These are phyloP conservation scores for Russula foetens DNA, from an alignment of 768 basidiomycete genomes.

Conservation along the genomic window DNA sequence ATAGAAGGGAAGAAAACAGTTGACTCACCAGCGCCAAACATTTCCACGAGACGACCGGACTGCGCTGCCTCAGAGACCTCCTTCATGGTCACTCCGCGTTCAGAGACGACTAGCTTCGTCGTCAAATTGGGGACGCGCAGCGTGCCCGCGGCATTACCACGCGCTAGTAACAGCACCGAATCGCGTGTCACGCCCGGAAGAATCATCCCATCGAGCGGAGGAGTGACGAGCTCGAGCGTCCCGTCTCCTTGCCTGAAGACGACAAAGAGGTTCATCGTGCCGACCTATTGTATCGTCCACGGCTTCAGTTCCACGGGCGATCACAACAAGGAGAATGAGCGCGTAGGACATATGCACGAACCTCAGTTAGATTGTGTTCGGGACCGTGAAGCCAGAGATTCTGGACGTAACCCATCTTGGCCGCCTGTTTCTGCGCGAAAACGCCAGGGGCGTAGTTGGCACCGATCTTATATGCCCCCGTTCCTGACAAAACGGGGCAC, in stretches of 20 bases:
- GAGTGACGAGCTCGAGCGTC: conserved; percentile 24
- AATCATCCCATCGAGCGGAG: conserved; percentile 29
- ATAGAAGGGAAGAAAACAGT: neutral
- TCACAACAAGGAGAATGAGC: conserved; percentile 28
- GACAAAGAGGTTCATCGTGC: conserved; percentile 78
- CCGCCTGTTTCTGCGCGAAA: conserved; percentile 57
- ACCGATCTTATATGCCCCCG: conserved; percentile 53
- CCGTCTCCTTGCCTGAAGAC: conserved; percentile 54
- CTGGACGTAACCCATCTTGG: conserved; percentile 63
- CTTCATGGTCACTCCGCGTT: conserved; percentile 28
- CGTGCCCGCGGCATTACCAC: conserved; percentile 29
- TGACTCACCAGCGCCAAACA: conserved; percentile 25
- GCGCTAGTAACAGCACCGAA: conserved; percentile 31
- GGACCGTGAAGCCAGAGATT: conserved; percentile 73
- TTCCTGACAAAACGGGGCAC: conserved; percentile 21
- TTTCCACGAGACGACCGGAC: conserved; percentile 27
- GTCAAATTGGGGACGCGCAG: conserved; percentile 22
- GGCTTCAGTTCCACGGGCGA: conserved; percentile 25
- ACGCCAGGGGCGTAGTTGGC: conserved; percentile 57
- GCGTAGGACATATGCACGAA: conserved; percentile 16
- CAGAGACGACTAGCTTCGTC: conserved; percentile 22
- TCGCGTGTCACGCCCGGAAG: conserved; percentile 39
- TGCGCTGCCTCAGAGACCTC: conserved; percentile 26
- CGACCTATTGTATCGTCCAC: conserved; percentile 38
- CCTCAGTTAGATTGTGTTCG: conserved; percentile 47